Evolutionary conservation across 345 rosid species (phyloP), one percentile per base, ranked within the genome.

Genomic region (Sonneratia caseolaris): DNA sequence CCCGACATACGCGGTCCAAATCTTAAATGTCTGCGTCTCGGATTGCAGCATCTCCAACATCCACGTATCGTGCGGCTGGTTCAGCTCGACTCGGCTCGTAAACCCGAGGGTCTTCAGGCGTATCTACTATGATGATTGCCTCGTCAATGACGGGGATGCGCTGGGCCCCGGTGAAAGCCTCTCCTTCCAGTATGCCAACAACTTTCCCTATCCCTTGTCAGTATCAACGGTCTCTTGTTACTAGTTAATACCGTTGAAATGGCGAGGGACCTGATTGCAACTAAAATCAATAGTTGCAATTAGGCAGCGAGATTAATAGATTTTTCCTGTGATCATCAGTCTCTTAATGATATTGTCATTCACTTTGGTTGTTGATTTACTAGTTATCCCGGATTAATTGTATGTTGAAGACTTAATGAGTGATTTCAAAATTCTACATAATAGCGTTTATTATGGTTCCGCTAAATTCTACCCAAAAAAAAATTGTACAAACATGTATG

Each of bases 141-240:
- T 89, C 5, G 91, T 85, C 71, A 89, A 89, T 35, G 81, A 85
- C 1, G 94, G 91, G 21, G 78, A 85, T 67, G 71, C 92, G 69
- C 86, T 89, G 56, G 82, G 75, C 10, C 87, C 90, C 9, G 97
- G 95, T 40, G 73, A 87, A 61, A 74, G 78, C 51, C 81, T 91
- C 79, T 84, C 87, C n/a, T 91, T 89, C 77, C 72, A 84, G 64
- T 89, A 89, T 68, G 79, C 97, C 62, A 89, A 84, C 11, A 84
- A 77, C 64, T 91, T 84, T 75, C 81, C 76, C 73, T 89, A 91
- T 74, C 86, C 86, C 37, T 76, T 89, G 49, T 82, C 90, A 8
- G 90, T 91, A 66, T 72, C 86, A 12, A 81, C 91, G 37, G 90
- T 79, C 38, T 70, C 72, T 72, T 87, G 92, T 74, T 71, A 77